A percentile compares a stretch with the other conserved stretches of the same genome.
Conservation (phyloP, 2,329 filamentous ascomycete genomes). For the Colletotrichum simmondsii region DNA sequence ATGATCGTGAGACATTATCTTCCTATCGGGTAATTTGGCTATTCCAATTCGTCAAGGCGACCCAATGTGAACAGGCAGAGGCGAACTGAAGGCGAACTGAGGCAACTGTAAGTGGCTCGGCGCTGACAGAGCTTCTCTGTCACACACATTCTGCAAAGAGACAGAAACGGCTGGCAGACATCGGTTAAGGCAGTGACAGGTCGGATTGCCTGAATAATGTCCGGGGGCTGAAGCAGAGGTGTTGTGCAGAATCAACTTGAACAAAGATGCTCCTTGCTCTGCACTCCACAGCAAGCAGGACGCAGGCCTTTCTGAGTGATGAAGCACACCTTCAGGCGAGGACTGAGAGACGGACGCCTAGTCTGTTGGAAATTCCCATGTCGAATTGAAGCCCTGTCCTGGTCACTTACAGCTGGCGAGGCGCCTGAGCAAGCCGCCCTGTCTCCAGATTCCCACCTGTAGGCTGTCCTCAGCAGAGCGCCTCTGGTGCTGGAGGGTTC, state of each 20-base stretch:
- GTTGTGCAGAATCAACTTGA: background rate
- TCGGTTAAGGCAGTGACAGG: background rate
- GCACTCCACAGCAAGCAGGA: background rate
- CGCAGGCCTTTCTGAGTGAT: background rate
- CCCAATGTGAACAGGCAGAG: background rate
- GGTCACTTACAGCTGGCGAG: conserved; percentile 25
- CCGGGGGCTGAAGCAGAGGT: background rate
- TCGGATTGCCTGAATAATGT: background rate
- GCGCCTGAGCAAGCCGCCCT: conserved; percentile 7
- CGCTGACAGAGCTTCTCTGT: conserved; percentile 9
- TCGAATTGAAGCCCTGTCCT: background rate
- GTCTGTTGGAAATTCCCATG: conserved; percentile 1
- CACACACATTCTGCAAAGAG: background rate
- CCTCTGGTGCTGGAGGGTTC: background rate
- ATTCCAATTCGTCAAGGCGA: background rate
- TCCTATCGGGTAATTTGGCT: background rate
- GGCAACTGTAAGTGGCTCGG: conserved; percentile 2
- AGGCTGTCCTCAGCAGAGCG: background rate
- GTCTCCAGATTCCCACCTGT: background rate
- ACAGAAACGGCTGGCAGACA: background rate
- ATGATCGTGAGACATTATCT: conserved; percentile 14
- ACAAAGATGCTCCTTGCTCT: background rate
- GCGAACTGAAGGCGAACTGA: background rate
- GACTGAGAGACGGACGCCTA: background rate
- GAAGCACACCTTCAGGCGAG: background rate